Base-by-base conservation (phyloP, 2,329 filamentous ascomycete species). In the Aspergillus cejpii region DNA sequence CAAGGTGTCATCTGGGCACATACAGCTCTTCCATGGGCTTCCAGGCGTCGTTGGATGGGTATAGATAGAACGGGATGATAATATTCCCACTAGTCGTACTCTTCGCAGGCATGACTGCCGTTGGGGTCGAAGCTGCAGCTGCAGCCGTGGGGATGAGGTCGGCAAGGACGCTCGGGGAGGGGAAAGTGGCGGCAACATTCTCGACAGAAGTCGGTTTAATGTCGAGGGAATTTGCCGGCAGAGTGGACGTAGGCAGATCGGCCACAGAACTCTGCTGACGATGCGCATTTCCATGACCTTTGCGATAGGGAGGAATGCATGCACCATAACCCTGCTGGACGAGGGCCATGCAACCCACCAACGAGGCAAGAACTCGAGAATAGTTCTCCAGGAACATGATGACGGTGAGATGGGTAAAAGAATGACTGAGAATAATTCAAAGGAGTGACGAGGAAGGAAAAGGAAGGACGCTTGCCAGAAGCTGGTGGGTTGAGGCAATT, bases 61-160 rank as follows among this genome's bases (percentile, higher is more conserved):
- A 57, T 17, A 51, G 23, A 36, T 57, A 57, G 7, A 54, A 47
- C 6, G 55, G 55, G 28, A 57, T 48, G 27, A 48, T 42, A 10
- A 48, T 17, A 5, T 34, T 6, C 17, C 31, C 31, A 11, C 17
- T 34, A n/a, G 31, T 11, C 10, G 17, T 8, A 10, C 31, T 34
- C 14, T 5, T 12, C 11, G 2, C 10, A 34, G 31, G 17, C 23
- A 24, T n/a, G 28, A 8, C n/a, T 3, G 12, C 27, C 27, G 27
- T 28, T n/a, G 27, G 11, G 14, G 27, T 12, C 12, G 27, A 4
- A 14, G 27, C 3, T 2, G 12, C 7, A 7, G 29, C 8, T 33
- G 29, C 5, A 29, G 10, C n/a, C 12, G 12, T 1, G 27, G n/a
- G n/a, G 27, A 14, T 8, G 24, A 7, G 14, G 27, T n/a, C 5